Conservation (phyloP, 1,284 basidiomycete genomes). For the Boletus sp. region DNA sequence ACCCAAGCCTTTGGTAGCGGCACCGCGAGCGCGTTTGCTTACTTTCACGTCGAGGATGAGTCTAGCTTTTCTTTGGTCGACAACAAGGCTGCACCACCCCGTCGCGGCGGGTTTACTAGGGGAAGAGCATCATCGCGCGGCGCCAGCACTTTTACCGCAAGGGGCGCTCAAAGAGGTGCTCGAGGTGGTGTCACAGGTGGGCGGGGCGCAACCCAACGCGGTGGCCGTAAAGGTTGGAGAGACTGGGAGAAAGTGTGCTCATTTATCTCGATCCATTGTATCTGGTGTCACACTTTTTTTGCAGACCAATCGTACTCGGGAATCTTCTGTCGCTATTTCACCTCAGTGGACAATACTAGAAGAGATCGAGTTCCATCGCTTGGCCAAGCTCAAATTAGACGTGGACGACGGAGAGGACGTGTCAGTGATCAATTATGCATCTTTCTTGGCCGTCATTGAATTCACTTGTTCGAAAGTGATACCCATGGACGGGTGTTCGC, state of each 20-base stretch:
- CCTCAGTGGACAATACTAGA: constrained; percentile 94
- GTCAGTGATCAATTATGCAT: constrained; percentile 51
- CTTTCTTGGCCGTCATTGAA: constrained; percentile 1
- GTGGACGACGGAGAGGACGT: constrained; percentile 90
- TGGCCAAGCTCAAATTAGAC: constrained; percentile 90
- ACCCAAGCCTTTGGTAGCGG: constrained; percentile 79
- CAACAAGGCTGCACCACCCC: constrained; percentile 70
- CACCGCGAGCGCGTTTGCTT: constrained; percentile 92
- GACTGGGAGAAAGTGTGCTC: constrained; percentile 89
- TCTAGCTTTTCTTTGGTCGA: constrained; percentile 98
- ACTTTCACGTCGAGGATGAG: constrained; percentile 99
- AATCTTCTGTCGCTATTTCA: constrained; percentile 93
- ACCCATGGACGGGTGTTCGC: constrained; percentile 89
- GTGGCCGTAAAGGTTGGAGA: constrained; percentile 82
- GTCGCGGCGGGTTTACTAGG: constrained; percentile 65
- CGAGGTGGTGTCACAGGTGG: constrained; percentile 47
- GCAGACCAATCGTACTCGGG: constrained; percentile 87
- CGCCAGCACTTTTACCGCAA: constrained; percentile 45
- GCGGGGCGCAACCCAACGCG: constrained; percentile 59
- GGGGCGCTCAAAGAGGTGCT: constrained; percentile 50
- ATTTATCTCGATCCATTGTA: neutral
- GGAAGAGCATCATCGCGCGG: constrained; percentile 58
- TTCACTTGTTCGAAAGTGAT: constrained; percentile 53
- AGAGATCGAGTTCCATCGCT: constrained; percentile 96
- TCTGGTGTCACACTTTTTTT: constrained; percentile 1